Base-by-base conservation (phyloP, 2,329 filamentous ascomycete genomes). In the Colletotrichum australisinense region DNA sequence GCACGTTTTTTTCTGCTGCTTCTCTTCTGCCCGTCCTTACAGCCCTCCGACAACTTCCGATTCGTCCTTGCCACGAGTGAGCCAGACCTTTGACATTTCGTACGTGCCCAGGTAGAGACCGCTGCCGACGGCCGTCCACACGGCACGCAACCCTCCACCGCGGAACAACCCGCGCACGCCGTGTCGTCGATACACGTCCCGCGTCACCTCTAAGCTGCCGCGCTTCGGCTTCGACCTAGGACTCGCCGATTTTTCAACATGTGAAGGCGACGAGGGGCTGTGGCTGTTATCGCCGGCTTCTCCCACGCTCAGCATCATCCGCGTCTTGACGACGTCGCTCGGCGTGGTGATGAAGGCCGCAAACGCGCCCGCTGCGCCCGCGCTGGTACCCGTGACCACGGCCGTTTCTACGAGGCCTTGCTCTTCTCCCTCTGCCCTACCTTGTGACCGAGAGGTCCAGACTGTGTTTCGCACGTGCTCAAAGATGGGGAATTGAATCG, bases 31-130 rank as follows among this genome's bases (percentile, higher is more conserved):
- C 42, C 59, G 26, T n/a, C 78, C 74, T 42, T 42, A 81, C 49
- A 79, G 62, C 14, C 58, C 77, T 12, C 63, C 73, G 5, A 81
- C 86, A 19, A 86, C 84, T 60, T 86, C 84, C 55, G 76, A 42
- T 28, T 78, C 80, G 65, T 84, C 82, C 75, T 86, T 88, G 66
- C 82, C 80, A 59, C 81, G 78, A 63, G 83, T 85, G 75, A 93
- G 81, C 86, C 90, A 94, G 52, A 89, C 85, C 79, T 94, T 92
- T 11, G 93, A 93, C 75, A 92, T 92, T 81, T 98, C 95, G 83
- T 98, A 98, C 56, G 93, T 93, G 28, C 94, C 94, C 55, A 98
- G 84, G 85, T 98, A 98, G 69, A 98, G 83, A 4, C 95, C 95
- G 79, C 93, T 93, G 0, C 95, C 94, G 5, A 97, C 76, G 67